phyloP scores from a whole-genome alignment of 306 rosid genomes.

The Pterocarpus macrocarpus region DNA sequence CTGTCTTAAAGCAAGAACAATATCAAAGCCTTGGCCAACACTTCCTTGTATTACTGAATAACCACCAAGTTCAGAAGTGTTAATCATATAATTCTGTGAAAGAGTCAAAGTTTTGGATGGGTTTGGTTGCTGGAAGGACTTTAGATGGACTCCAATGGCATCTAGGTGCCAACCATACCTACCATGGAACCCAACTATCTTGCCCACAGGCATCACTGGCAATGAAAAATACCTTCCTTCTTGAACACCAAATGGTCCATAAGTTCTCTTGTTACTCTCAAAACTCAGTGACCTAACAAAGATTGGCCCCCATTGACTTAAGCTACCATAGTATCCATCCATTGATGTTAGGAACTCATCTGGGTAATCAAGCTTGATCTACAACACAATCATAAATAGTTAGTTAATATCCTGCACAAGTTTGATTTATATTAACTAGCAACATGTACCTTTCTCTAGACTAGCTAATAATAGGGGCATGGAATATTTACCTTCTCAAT shows the following conservation, averaged over 20 bases:
- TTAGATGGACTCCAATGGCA: slow-evolving; percentile 80
- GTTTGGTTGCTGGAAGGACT: slow-evolving; percentile 57
- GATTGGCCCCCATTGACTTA: slow-evolving; percentile 52
- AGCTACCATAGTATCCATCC: slow-evolving; percentile 71
- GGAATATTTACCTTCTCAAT: slow-evolving; percentile 57
- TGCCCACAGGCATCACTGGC: slow-evolving; percentile 59
- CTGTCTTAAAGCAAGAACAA: slow-evolving; percentile 83
- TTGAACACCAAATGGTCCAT: slow-evolving; percentile 76
- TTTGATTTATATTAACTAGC: not conserved
- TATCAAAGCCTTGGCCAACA: slow-evolving; percentile 74
- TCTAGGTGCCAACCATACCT: slow-evolving; percentile 79
- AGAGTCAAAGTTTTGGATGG: slow-evolving; percentile 52
- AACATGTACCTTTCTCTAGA: slow-evolving; percentile 6
- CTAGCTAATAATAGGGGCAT: not conserved
- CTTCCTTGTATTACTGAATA: slow-evolving; percentile 80
- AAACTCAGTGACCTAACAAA: slow-evolving; percentile 66
- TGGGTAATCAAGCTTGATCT: slow-evolving; percentile 76
- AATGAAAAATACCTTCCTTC: slow-evolving; percentile 70
- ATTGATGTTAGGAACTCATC: slow-evolving; percentile 70
- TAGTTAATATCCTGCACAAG: not conserved
- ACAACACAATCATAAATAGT: slow-evolving; percentile 39
- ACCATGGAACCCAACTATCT: slow-evolving; percentile 93
- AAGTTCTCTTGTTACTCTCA: slow-evolving; percentile 66
- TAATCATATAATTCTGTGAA: slow-evolving; percentile 50
- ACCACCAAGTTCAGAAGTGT: slow-evolving; percentile 54